Conservation (phyloP, 139 green algal species). For the Tetratostichococcus sp. region DNA sequence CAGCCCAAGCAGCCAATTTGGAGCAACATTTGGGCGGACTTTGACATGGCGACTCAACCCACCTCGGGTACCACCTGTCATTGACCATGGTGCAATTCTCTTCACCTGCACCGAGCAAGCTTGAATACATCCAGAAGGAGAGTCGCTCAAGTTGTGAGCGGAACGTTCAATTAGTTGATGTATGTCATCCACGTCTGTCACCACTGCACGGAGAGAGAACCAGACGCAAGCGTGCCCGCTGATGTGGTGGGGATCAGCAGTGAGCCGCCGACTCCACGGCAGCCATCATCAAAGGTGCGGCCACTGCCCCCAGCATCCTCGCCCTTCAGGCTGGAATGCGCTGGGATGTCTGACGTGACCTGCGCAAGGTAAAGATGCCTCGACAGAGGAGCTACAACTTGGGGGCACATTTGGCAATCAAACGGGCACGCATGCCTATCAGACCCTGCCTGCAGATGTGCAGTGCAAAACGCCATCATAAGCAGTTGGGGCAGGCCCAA, state of each 20-base stretch:
- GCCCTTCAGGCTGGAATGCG: conserved; percentile 52
- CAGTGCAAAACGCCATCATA: background rate
- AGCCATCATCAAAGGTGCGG: conserved; percentile 47
- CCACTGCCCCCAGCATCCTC: conserved; percentile 25
- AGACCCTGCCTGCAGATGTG: background rate
- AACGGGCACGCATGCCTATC: background rate
- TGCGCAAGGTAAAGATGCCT: conserved; percentile 19
- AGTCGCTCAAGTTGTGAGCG: no score
- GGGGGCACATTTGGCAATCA: no score
- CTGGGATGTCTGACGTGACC: conserved; percentile 72
- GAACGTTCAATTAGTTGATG: no score
- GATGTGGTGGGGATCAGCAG: conserved; percentile 33
- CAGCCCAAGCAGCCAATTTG: no score
- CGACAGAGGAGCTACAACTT: no score
- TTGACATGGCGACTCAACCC: no score
- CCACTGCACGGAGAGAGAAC: no score
- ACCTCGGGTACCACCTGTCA: conserved; percentile 47
- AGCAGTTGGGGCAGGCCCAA: no score
- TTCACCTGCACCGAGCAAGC: conserved; percentile 18
- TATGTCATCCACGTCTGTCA: no score
- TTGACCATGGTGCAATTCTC: conserved; percentile 54
- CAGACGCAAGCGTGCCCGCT: no score
- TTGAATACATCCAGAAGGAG: no score
- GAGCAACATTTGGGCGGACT: no score
- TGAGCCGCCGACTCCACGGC: conserved; percentile 61